Conservation (phyloP, 2,329 filamentous ascomycete genomes). For the Emmonsiellopsis sp. region DNA sequence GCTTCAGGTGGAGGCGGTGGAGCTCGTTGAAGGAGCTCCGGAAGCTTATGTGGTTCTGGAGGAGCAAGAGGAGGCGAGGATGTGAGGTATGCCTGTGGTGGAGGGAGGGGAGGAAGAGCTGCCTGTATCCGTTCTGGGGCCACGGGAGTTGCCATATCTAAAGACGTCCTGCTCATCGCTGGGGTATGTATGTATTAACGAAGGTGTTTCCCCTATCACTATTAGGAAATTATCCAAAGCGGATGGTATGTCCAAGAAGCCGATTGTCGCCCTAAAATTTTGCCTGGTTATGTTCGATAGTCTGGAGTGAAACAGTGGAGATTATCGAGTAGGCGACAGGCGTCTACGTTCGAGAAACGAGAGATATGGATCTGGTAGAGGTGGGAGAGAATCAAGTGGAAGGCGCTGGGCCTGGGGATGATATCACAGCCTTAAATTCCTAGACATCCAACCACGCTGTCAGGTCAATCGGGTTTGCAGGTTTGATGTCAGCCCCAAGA, state of each 20-base stretch:
- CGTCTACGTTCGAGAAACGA: no score
- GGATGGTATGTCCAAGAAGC: no score
- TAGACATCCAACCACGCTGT: neutral
- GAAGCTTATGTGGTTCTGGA: conserved; percentile 8
- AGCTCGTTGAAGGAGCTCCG: conserved; percentile 13
- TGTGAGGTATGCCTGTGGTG: conserved; percentile 35
- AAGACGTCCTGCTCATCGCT: neutral
- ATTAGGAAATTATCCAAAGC: no score
- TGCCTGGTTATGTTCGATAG: no score
- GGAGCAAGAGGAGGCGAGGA: conserved; percentile 25
- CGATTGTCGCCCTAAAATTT: no score
- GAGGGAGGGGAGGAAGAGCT: conserved; percentile 25
- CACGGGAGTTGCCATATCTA: neutral
- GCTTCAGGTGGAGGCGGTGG: conserved; percentile 18
- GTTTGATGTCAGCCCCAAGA: neutral
- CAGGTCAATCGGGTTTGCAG: neutral
- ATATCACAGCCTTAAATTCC: neutral
- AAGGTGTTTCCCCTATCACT: neutral
- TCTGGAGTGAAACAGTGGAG: no score
- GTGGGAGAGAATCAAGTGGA: neutral
- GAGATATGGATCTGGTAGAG: no score
- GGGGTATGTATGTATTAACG: neutral
- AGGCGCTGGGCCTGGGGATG: neutral
- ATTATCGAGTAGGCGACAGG: no score
- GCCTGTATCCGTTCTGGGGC: neutral